These are phyloP conservation scores for Penicillium sp. DNA, from an alignment of 2,329 filamentous ascomycete genomes.

Conservation along the genomic window DNA sequence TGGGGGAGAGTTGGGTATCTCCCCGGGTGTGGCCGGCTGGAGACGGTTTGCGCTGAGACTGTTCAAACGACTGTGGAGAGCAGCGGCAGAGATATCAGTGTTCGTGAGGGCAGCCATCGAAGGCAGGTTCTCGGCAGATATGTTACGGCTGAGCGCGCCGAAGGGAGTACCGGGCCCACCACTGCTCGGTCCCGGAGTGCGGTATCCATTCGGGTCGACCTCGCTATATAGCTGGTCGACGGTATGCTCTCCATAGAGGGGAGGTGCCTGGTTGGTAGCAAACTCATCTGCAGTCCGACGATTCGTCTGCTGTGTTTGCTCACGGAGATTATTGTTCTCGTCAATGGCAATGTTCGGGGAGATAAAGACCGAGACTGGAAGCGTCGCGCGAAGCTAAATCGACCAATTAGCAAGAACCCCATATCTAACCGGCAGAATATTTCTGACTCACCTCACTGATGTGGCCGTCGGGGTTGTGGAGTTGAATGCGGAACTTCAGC, in stretches of 20 bases:
- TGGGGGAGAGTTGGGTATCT: conserved; percentile 15
- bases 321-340: conserved; percentile 76
- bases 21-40: conserved; percentile 20
- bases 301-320: conserved; percentile 54
- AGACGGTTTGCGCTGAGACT: conserved; percentile 47
- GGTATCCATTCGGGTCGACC: conserved; percentile 75
- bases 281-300: conserved; percentile 53
- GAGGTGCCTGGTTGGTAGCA: conserved; percentile 71
- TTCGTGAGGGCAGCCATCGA: conserved; percentile 53
- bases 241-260: conserved; percentile 84
- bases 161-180: conserved; percentile 80
- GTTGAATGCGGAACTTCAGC: conserved; percentile 82
- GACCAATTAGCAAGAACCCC: conserved; percentile 10
- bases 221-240: conserved; percentile 90
- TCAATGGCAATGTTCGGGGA: conserved; percentile 89
- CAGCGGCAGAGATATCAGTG: conserved; percentile 58
- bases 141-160: conserved; percentile 64
- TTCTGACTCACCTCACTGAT: conserved; percentile 69
- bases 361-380: conserved; percentile 91
- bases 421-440: neutral
- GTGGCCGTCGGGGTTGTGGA: conserved; percentile 94
- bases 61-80: conserved; percentile 67
- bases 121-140: conserved; percentile 77
- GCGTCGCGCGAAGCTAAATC: conserved; percentile 72
- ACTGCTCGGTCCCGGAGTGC: conserved; percentile 65